Percentiles rank a stretch among this genome's conserved stretches.
phyloP scores from a whole-genome alignment of 2,329 filamentous ascomycete species.

The Epichloe sibirici region DNA sequence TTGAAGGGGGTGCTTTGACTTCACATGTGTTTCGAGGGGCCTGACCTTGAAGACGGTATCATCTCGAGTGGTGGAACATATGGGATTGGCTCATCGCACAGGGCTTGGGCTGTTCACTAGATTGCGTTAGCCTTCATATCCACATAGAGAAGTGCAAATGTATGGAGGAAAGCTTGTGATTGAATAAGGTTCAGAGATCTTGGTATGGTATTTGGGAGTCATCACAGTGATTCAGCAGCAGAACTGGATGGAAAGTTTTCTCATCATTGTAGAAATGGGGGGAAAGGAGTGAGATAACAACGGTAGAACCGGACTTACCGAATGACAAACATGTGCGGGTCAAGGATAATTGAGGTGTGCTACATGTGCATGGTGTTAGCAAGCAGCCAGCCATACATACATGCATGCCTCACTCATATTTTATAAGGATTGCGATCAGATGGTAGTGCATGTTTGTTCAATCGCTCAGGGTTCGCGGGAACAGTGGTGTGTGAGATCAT shows the following conservation, averaged over 20 bases:
- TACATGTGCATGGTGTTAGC: background rate
- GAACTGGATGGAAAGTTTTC: conserved; percentile 54
- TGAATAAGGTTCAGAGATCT: conserved; percentile 36
- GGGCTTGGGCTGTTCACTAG: background rate
- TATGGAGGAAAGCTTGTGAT: too few species aligned
- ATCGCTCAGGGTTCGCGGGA: conserved; percentile 50
- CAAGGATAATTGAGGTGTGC: background rate
- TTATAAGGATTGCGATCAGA: conserved; percentile 35
- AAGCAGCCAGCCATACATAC: background rate
- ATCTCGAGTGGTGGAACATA: background rate
- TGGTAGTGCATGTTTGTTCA: conserved; percentile 67
- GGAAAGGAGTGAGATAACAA: background rate
- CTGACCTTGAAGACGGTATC: background rate
- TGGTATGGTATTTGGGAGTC: conserved; percentile 54
- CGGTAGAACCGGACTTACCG: background rate
- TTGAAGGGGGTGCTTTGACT: background rate
- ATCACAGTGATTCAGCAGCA: conserved; percentile 61
- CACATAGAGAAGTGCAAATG: background rate
- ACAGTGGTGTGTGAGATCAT: conserved; percentile 47
- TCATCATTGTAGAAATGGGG: conserved; percentile 42
- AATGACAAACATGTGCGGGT: background rate
- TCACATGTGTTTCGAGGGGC: background rate
- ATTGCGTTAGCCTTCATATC: background rate
- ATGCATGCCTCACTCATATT: background rate
- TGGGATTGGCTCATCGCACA: background rate